phyloP scores from a whole-genome alignment of 345 rosid genomes.

The Corymbia maculata region DNA sequence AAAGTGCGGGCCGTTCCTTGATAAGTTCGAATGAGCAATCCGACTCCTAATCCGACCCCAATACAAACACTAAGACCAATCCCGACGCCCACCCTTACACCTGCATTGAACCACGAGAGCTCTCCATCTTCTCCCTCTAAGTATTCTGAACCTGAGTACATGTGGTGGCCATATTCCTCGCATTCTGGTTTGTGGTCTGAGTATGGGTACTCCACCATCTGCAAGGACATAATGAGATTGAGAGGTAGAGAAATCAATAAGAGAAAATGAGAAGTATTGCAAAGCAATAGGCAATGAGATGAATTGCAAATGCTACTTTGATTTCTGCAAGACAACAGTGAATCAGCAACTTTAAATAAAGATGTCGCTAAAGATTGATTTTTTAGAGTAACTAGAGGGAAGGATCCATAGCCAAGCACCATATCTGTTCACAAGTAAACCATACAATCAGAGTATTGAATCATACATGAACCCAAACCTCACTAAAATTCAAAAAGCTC shows the following conservation, averaged over 20 bases:
- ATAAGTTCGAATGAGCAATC: conserved; percentile 67
- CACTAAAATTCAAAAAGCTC: background rate
- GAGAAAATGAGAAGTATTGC: background rate
- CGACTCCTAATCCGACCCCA: conserved; percentile 77
- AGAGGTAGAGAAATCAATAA: background rate
- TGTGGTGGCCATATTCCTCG: background rate
- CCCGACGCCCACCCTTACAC: conserved; percentile 95
- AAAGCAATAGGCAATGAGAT: background rate
- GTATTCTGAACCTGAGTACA: conserved; percentile 24
- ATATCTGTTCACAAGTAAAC: background rate
- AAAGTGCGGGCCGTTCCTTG: conserved; percentile 70
- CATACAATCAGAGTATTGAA: background rate
- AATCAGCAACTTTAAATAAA: background rate
- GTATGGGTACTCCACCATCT: conserved; percentile 25
- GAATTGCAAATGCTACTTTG: background rate
- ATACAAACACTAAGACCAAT: conserved; percentile 82
- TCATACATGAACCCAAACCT: background rate
- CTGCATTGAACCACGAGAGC: conserved; percentile 85
- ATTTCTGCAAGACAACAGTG: background rate
- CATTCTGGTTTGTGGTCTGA: conserved; percentile 30
- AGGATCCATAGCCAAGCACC: background rate
- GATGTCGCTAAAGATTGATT: background rate
- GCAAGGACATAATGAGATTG: background rate
- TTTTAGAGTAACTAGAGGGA: background rate
- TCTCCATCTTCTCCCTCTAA: conserved; percentile 70